Evolutionary conservation across 2,329 filamentous ascomycete genomes (phyloP).

Genomic region (Pseudogymnoascus sp.): DNA sequence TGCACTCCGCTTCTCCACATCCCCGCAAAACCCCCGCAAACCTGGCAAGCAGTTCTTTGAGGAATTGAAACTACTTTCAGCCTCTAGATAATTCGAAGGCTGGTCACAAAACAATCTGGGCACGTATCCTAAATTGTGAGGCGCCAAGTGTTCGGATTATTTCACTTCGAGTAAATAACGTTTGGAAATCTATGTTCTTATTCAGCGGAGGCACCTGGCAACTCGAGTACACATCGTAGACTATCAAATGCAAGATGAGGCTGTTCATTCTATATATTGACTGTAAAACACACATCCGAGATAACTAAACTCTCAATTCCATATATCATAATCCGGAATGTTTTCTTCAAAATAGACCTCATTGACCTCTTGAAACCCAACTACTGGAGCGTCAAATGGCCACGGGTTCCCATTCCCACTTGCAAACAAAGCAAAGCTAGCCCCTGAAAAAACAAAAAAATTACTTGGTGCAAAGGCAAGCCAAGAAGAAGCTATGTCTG

Average conservation of each 20-base stretch:
- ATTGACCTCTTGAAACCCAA: conserved; percentile 16
- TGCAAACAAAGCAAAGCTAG: conserved; percentile 18
- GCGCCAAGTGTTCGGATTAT: too few species aligned
- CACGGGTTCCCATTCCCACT: conserved; percentile 20
- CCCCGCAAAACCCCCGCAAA: not conserved
- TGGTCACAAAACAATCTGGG: not conserved
- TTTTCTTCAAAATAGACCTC: conserved; percentile 14
- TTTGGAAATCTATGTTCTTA: too few species aligned
- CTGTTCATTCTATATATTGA: not conserved
- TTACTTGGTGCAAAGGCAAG: conserved; percentile 17
- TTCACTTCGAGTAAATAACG: too few species aligned
- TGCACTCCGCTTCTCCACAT: not conserved
- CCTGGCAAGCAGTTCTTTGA: not conserved
- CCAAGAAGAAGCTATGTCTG: conserved; percentile 14
- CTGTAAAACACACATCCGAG: not conserved
- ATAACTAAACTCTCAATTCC: conserved; percentile 1
- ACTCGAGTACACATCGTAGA: not conserved
- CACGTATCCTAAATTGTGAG: too few species aligned
- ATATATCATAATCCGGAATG: conserved; percentile 12
- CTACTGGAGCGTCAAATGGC: conserved; percentile 15
- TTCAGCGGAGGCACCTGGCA: not conserved
- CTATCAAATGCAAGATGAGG: not conserved
- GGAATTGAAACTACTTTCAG: too few species aligned
- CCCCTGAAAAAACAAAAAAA: conserved; percentile 19
- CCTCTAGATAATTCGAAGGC: not conserved